These are phyloP conservation scores for Candida sanyaensis DNA, from an alignment of 1,139 yeast species.

Conservation along the genomic window DNA sequence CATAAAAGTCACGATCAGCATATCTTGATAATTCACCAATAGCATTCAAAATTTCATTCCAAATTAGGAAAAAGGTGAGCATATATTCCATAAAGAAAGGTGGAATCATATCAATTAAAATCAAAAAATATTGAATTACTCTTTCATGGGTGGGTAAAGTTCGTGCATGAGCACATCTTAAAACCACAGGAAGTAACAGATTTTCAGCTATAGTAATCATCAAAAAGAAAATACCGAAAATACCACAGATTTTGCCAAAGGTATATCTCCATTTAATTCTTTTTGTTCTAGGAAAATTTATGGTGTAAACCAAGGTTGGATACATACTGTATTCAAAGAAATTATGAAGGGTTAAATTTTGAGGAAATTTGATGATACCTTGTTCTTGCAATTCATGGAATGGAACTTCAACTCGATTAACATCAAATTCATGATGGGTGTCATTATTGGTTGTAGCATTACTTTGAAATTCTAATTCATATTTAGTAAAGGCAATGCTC, in stretches of 20 bases:
- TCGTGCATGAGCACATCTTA: constrained; percentile 56
- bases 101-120: constrained; percentile 76
- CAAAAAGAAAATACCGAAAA: constrained; percentile 80
- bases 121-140: constrained; percentile 53
- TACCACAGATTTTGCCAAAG: constrained; percentile 69
- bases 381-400: constrained; percentile 22
- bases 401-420: constrained; percentile 14
- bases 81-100: constrained; percentile 75
- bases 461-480: constrained; percentile 58
- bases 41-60: constrained; percentile 91
- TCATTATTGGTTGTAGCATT: constrained; percentile 20
- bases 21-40: constrained; percentile 84
- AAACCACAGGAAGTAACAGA: constrained; percentile 73
- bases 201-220: constrained; percentile 85
- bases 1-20: constrained; percentile 91
- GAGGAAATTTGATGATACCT: constrained; percentile 55
- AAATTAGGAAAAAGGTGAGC: constrained; percentile 80
- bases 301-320: constrained; percentile 85
- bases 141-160: constrained; percentile 49
- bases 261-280: constrained; percentile 71
- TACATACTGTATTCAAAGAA: constrained; percentile 81
- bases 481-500: constrained; percentile 62
- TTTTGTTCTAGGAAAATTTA: constrained; percentile 76
- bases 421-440: constrained; percentile 15
- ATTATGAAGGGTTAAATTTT: constrained; percentile 64